These are phyloP conservation scores for Trypanosomatidae sp. DNA, from an alignment of 208 protist species.

Conservation along the genomic window DNA sequence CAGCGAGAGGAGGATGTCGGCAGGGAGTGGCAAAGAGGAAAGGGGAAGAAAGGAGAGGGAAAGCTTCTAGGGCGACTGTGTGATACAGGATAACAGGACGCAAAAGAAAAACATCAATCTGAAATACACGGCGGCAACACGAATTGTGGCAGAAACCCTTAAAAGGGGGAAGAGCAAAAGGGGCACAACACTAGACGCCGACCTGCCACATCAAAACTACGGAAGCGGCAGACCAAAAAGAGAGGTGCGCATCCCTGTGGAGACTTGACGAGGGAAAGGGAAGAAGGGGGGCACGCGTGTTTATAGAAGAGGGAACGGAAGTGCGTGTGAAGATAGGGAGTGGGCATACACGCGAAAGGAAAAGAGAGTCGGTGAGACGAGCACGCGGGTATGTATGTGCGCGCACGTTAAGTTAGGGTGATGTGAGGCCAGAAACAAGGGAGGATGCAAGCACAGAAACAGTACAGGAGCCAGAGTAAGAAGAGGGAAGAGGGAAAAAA, in stretches of 20 bases:
- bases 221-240: conserved; percentile 9
- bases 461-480: neutral
- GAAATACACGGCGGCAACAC: neutral
- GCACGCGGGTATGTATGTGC: neutral
- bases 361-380: neutral
- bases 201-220: neutral
- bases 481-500: neutral
- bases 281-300: neutral
- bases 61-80: neutral
- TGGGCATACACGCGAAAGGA: neutral
- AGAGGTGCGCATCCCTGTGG: neutral
- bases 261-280: neutral
- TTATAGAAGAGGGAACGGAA: neutral
- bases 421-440: neutral
- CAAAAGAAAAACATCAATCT: neutral
- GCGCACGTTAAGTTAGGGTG: neutral
- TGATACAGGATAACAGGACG: neutral
- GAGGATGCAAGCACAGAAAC: neutral
- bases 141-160: neutral
- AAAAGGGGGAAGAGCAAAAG: neutral
- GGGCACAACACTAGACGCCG: neutral
- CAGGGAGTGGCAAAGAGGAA: neutral
- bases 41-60: neutral
- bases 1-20: neutral
- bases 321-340: neutral